Evolutionary conservation across 208 protist genomes (phyloP).

Genomic region (Acanthamoeba healyi): DNA sequence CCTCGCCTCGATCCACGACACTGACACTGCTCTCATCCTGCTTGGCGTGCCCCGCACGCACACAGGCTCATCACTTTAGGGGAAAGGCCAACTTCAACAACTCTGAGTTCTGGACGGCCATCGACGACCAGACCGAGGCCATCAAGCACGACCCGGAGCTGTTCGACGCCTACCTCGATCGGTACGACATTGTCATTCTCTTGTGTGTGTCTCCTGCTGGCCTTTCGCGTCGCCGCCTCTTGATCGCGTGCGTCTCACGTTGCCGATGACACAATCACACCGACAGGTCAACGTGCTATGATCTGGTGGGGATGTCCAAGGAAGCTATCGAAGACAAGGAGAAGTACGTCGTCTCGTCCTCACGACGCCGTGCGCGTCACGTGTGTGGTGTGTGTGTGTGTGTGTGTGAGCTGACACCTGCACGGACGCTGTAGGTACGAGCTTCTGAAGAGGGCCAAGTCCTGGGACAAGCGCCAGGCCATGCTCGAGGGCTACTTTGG

Average conservation of each 20-base stretch:
- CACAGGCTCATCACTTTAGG: background rate
- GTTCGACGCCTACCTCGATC: background rate
- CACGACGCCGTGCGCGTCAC: no score
- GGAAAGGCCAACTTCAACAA: constrained; percentile 7
- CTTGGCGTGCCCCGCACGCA: background rate
- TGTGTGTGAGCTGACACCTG: no score
- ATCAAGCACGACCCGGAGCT: constrained; percentile 26
- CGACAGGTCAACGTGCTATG: background rate
- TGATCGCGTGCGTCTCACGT: no score
- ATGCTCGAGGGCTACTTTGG: constrained; percentile 35
- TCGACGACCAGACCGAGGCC: constrained; percentile 5
- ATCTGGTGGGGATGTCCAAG: background rate
- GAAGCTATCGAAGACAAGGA: constrained; percentile 15
- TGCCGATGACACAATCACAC: no score
- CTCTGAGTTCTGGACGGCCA: constrained; percentile 1
- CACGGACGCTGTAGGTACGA: background rate
- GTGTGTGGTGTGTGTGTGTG: no score
- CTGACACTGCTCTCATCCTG: no score
- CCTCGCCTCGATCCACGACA: background rate
- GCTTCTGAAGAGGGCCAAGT: background rate
- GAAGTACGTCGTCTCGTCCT: background rate
- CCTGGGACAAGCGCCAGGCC: background rate
- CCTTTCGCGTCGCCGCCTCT: no score
- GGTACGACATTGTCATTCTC: no score
- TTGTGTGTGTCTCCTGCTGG: no score